Base-by-base conservation (phyloP, 768 basidiomycete species). In the Hortiboletus campestris region DNA sequence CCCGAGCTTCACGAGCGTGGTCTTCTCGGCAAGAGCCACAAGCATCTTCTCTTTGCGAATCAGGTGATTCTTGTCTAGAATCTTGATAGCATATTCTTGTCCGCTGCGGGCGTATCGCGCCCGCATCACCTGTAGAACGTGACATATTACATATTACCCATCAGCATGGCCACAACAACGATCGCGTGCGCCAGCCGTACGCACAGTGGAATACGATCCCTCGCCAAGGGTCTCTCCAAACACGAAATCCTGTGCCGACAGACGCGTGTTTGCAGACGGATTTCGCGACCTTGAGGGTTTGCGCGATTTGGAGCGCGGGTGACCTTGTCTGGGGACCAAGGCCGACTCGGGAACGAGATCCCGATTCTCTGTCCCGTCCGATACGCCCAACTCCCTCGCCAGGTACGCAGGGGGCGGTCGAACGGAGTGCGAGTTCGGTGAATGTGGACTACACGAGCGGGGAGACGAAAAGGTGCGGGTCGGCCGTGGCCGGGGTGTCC, bases 11-110 rank as follows among this genome's bases (percentile, higher is more conserved):
- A 88, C 80, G 36, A 95, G 79, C 0, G 87, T 85, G 61, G 87
- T 86, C 70, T 88, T 88, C 75, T 95, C 93, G 1, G 88, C 81
- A 31, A 84, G 76, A n/a, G 88, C 90, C 28, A 88, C 88, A 28
- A 80, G 78, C 65, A 85, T 81, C 70, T 91, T 91, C 67, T 89
- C 84, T 65, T 90, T 86, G 67, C 85, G 81, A 53, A 84, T 80
- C 47, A 95, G 78, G 67, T 93, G 89, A 38, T 79, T 82, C 77
- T 95, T 95, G 73, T 92, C 89, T 49, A 94, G 78, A 16, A 90
- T 82, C 72, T 92, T 91, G 65, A 91, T 79, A 4, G 90, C 89
- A 65, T 88, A 91, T 45, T 80, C 74, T 54, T 86, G 80, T 19
- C 83, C 79, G 16, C 84, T 85, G 39, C 76, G 69, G 35, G 76